Evolutionary conservation across 2,329 filamentous ascomycete genomes (phyloP).

Genomic region (Colletotrichum sp.): DNA sequence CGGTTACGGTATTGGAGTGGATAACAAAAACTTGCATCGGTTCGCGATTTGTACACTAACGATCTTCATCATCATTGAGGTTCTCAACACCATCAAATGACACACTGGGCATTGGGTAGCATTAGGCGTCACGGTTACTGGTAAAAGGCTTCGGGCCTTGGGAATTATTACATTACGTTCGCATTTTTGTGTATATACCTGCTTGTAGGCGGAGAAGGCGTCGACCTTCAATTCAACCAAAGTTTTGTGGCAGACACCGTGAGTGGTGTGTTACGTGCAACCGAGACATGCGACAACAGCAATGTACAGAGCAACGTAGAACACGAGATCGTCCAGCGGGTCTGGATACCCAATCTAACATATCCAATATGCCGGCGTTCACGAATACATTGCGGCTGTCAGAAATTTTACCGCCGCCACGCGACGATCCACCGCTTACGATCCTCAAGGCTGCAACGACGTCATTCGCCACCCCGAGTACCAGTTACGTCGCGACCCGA

Average conservation of each 20-base stretch:
- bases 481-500: not conserved
- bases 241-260: not conserved
- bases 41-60: conserved; percentile 21
- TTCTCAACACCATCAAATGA: conserved; percentile 16
- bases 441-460: not conserved
- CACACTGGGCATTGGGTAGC: conserved; percentile 16
- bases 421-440: not conserved
- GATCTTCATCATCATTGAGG: conserved; percentile 16
- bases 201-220: not conserved
- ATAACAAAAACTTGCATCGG: conserved; percentile 18
- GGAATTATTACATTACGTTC: not conserved
- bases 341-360: not conserved
- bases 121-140: conserved; percentile 14
- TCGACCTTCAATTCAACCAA: conserved; percentile 9
- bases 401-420: not conserved
- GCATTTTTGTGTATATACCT: conserved; percentile 16
- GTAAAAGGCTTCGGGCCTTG: not conserved
- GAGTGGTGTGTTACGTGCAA: not conserved
- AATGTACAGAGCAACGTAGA: not conserved
- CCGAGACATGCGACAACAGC: not conserved
- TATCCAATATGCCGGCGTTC: not conserved
- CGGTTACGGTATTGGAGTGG: conserved; percentile 20
- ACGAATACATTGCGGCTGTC: not conserved
- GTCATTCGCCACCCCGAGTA: conserved; percentile 14
- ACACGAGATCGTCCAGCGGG: not conserved